Base-by-base conservation (phyloP, 495 filamentous ascomycete species). In the Penicillium diatomitis region DNA sequence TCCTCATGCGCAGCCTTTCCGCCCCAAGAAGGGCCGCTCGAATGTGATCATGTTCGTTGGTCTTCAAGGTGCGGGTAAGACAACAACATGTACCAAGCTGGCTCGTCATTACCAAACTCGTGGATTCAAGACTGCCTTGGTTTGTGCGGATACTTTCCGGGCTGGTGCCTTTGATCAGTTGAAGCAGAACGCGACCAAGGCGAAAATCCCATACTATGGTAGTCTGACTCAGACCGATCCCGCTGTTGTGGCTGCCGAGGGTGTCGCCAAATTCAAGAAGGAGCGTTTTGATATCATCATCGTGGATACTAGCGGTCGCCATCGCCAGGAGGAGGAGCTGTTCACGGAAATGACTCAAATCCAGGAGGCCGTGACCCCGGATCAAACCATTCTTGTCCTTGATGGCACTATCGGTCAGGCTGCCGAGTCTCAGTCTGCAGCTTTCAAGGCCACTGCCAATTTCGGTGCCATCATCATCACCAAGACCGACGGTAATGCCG, bases 11-110 rank as follows among this genome's bases (percentile, higher is more conserved):
- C 89, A 95, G 49, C 83, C 91, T 0, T 99, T 95, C 77, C 90
- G 92, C 55, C 92, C 94, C 27, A 95, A 92, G 74, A 99, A 99
- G 67, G 88, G 88, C 48, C 92, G 91, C 57, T 72, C 85, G 40
- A 97, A 96, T 67, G 86, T 97, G 55, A 96, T 99, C 63, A 99
- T 99, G 92, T 96, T 99, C 56, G 94, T 99, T 49, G 92, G 92
- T 63, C 73, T 99, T 38, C 92, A 99, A 63, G 92, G 92, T 71
- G 84, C 90, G 9, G 92, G 92, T 62, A 99, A 99, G 66, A 99
- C 92, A 6, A 99, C 92, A 1, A 91, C 90, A 1, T 99, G 92
- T 75, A 99, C 92, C 31, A 99, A 99, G 67, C 76, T 99, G 35
- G 92, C 92, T 34, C 76, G 94, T 47, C 90, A 94, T 73, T 99